Conservation (phyloP, 805 yeast species). For the Ogataea pilisensis region DNA sequence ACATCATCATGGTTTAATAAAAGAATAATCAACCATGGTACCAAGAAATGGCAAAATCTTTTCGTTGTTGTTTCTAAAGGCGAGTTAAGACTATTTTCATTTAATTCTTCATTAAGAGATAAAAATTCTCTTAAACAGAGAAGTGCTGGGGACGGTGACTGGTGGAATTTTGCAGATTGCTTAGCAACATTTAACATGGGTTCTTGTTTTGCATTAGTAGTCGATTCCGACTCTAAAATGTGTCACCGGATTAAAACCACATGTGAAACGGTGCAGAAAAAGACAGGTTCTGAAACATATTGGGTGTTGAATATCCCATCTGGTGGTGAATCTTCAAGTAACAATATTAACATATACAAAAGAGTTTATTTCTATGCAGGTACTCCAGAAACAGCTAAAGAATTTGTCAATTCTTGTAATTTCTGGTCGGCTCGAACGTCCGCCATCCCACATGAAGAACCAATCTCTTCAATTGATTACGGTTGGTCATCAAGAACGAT, state of each 20-base stretch:
- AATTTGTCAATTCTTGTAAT: conserved; percentile 73
- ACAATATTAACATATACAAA: conserved; percentile 25
- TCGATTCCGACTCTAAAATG: conserved; percentile 31
- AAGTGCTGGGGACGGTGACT: conserved; percentile 50
- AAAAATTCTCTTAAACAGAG: conserved; percentile 6
- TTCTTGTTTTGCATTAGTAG: conserved; percentile 46
- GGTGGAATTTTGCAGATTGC: conserved; percentile 61
- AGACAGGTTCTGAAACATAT: conserved; percentile 34
- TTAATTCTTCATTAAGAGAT: conserved; percentile 27
- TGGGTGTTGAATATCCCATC: conserved; percentile 60
- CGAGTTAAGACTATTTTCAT: conserved; percentile 54
- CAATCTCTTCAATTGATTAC: conserved; percentile 72
- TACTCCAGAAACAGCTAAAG: conserved; percentile 60
- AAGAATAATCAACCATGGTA: neutral
- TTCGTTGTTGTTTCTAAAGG: conserved; percentile 70
- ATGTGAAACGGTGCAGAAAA: conserved; percentile 24
- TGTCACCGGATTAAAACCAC: conserved; percentile 12
- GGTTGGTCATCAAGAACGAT: conserved; percentile 59
- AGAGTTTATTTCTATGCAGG: conserved; percentile 61
- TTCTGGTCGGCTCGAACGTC: conserved; percentile 89
- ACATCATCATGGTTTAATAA: neutral
- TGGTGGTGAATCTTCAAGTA: conserved; percentile 24
- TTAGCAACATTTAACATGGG: conserved; percentile 50
- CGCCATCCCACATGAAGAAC: conserved; percentile 71
- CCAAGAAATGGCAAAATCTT: conserved; percentile 40